Conservation (phyloP, 2,329 filamentous ascomycete species). For the Madurella fahalii region DNA sequence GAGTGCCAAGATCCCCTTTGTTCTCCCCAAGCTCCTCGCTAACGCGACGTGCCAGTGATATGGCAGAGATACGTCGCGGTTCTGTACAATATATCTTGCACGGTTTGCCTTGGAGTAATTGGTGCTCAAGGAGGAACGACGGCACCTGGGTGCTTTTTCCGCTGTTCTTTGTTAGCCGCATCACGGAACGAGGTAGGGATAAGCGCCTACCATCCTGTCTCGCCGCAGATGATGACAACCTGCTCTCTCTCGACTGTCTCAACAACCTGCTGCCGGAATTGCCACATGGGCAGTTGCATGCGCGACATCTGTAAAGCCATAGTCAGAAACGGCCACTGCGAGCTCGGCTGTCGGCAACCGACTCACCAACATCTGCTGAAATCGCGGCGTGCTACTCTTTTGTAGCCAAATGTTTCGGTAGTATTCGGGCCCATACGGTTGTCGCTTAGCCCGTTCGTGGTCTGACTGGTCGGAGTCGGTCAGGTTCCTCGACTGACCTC, state of each 20-base stretch:
- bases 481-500: constrained; percentile 43
- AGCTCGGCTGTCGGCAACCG: background rate
- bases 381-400: constrained; percentile 56
- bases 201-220: constrained; percentile 71
- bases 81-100: constrained; percentile 97
- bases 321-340: background rate
- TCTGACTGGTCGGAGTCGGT: constrained; percentile 48
- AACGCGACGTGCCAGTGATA: constrained; percentile 87
- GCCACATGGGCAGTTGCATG: constrained; percentile 84
- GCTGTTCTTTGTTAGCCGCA: constrained; percentile 32
- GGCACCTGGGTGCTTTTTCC: constrained; percentile 99
- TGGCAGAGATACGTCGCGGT: constrained; percentile 90
- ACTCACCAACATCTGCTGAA: constrained; percentile 71
- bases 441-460: constrained; percentile 41
- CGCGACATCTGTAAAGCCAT: constrained; percentile 49
- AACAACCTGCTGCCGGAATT: constrained; percentile 74
- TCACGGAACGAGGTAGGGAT: background rate
- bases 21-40: constrained; percentile 91
- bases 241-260: constrained; percentile 73
- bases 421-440: constrained; percentile 41
- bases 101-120: constrained; percentile 70
- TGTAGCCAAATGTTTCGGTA: constrained; percentile 57
- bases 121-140: constrained; percentile 84
- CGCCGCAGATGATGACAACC: constrained; percentile 89
- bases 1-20: constrained; percentile 75